Evolutionary conservation across 1,139 yeast genomes (phyloP), one percentile per base, ranked within the genome.

Genomic region (Blastobotrys aristatus): DNA sequence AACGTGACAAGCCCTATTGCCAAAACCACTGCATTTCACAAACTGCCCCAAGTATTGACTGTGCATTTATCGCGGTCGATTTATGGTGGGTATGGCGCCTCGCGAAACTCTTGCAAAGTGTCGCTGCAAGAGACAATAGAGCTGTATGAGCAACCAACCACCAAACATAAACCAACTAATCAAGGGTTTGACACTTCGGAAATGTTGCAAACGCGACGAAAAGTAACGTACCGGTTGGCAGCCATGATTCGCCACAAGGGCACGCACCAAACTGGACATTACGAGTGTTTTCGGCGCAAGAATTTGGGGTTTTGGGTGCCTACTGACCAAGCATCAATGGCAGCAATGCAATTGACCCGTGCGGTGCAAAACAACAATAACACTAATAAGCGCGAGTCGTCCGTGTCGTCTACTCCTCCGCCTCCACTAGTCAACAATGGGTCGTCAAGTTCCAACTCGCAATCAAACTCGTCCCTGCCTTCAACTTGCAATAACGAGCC

Each of bases 201-300:
- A 5, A 21, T 21, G 11, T 10, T 31, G 21, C 14, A 21, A 22
- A 18, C 24, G 3, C n/a, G 43, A 4, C 35, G 26, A 2, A 40
- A 40, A n/a, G 61, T 48, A 59, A 59, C 24, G 40, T 89, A 87
- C 63, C 71, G 71, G 51, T 71, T 92, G 33, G 76, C 75, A 54
- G 86, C 96, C 0, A 71, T 88, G 56, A 80, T 92, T 21, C 75
- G 88, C 52, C 98, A 92, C 62, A 79, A 82, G 46, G 98, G 97
- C 0, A 81, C 94, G 0, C 97, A 92, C 65, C 76, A 84, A 17
- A 80, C 82, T 42, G 98, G 97, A 0, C 98, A 92, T 62, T 92
- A 60, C 51, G 70, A 68, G 47, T 65, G 69, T 44, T 64, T 61
- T 44, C 58, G 70, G 14, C 61, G 68, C 20, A 63, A 64, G 55